Percentiles rank a stretch among this genome's conserved stretches.
Conservation (phyloP, 257 asterid genomes). For the Solanum lycopersicoides region DNA sequence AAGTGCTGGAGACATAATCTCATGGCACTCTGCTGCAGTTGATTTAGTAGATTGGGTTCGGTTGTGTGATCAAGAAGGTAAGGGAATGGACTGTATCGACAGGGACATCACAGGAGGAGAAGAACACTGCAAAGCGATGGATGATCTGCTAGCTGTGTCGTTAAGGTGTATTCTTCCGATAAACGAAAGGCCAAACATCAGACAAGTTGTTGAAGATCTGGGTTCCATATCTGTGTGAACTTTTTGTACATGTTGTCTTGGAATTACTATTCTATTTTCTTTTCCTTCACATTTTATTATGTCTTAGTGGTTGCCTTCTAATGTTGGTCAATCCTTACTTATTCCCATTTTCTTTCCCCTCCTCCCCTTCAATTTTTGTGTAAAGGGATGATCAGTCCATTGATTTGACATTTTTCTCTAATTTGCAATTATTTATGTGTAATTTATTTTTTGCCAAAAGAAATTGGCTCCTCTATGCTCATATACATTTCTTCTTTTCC, state of each 20-base stretch:
- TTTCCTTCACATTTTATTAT: slow-evolving; percentile 1
- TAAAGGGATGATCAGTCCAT: slow-evolving; percentile 87
- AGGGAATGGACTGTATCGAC: slow-evolving; percentile 90
- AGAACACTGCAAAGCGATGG: slow-evolving; percentile 69
- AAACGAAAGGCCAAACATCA: slow-evolving; percentile 81
- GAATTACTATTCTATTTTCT: slow-evolving; percentile 30
- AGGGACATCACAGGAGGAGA: slow-evolving; percentile 80
- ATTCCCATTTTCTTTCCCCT: slow-evolving; percentile 27
- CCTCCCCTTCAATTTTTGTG: slow-evolving; percentile 73
- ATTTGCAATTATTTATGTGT: neutral
- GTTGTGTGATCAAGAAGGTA: slow-evolving; percentile 73
- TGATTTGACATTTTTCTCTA: slow-evolving; percentile 23
- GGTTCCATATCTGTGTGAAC: slow-evolving; percentile 63
- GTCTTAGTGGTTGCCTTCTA: slow-evolving; percentile 37
- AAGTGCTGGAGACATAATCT: slow-evolving; percentile 96
- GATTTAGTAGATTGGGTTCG: slow-evolving; percentile 97
- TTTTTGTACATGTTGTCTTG: slow-evolving; percentile 46
- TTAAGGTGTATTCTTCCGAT: slow-evolving; percentile 84
- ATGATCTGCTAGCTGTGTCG: slow-evolving; percentile 68
- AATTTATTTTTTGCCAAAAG: neutral
- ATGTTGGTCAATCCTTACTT: slow-evolving; percentile 40
- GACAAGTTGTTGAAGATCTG: slow-evolving; percentile 66
- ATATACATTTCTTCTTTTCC: neutral
- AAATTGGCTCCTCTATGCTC: neutral
- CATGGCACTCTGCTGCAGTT: slow-evolving; percentile 89